A percentile compares a stretch with the other conserved stretches of the same genome.
These are phyloP conservation scores for Entomortierella chlamydospora DNA, from an alignment of 192 early-diverging fungal species.

Conservation along the genomic window DNA sequence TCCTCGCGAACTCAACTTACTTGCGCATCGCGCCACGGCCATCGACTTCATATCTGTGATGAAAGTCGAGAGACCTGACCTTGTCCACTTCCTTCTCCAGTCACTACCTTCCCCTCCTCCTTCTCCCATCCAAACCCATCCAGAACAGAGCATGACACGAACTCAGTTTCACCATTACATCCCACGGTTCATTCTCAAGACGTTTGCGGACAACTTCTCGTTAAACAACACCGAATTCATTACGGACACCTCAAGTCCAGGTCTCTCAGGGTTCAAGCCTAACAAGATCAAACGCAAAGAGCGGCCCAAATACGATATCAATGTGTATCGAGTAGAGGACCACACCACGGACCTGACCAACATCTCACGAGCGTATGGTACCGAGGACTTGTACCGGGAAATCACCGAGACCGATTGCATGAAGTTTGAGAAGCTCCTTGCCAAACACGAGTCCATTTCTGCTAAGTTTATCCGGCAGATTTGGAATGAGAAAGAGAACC, in stretches of 20 bases:
- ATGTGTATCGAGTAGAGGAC: conserved; percentile 1
- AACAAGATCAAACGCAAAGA: background rate
- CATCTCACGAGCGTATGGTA: conserved; percentile 5
- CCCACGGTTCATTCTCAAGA: conserved; percentile 40
- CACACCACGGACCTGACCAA: background rate
- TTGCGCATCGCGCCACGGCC: background rate
- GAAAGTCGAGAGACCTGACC: conserved; percentile 17
- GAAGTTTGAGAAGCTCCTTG: conserved; percentile 35
- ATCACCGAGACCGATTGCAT: conserved; percentile 21
- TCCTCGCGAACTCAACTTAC: background rate
- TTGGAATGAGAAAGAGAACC: conserved; percentile 1
- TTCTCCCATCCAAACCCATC: too few relatives aligned
- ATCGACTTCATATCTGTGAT: conserved; percentile 21
- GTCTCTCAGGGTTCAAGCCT: too few relatives aligned
- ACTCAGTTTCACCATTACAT: conserved; percentile 50
- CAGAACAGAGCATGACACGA: too few relatives aligned
- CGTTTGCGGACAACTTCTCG: conserved; percentile 17
- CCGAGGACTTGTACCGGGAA: conserved; percentile 9
- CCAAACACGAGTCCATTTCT: conserved; percentile 3
- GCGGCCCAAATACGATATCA: conserved; percentile 2
- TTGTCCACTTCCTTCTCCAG: background rate
- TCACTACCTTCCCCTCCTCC: too few relatives aligned
- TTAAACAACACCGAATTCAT: too few relatives aligned
- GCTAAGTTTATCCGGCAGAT: background rate
- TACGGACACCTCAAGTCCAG: too few relatives aligned